phyloP scores from a whole-genome alignment of 805 yeast genomes.

The Nakazawaea pomicola region DNA sequence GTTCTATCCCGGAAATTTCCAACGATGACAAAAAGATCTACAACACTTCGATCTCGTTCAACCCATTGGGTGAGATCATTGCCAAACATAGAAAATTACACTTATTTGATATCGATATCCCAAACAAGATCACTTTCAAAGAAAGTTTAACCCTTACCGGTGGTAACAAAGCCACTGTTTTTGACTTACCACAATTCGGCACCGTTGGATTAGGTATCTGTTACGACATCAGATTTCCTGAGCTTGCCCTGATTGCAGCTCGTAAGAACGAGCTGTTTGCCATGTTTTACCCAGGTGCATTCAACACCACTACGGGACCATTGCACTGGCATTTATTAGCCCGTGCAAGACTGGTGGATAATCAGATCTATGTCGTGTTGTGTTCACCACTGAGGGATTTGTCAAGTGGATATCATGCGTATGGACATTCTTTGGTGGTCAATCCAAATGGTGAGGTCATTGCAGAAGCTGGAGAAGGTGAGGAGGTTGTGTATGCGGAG shows the following conservation, averaged over 20 bases:
- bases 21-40: constrained; percentile 53
- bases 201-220: constrained; percentile 83
- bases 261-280: constrained; percentile 66
- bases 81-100: constrained; percentile 92
- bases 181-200: constrained; percentile 59
- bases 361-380: constrained; percentile 64
- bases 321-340: constrained; percentile 78
- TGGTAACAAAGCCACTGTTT: constrained; percentile 79
- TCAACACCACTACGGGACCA: constrained; percentile 82
- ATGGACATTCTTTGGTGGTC: constrained; percentile 62
- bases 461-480: constrained; percentile 74
- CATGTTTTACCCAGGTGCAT: constrained; percentile 81
- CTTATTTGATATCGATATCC: constrained; percentile 87
- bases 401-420: constrained; percentile 54
- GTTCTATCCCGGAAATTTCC: constrained; percentile 86
- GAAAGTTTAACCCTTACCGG: constrained; percentile 74
- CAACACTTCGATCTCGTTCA: constrained; percentile 72
- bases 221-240: constrained; percentile 79
- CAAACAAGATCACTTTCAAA: constrained; percentile 82
- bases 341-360: constrained; percentile 69
- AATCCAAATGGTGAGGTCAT: constrained; percentile 57
- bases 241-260: constrained; percentile 65
- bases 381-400: constrained; percentile 88
- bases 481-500: constrained; percentile 70
- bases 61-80: constrained; percentile 66